Evolutionary conservation across 1,139 yeast genomes (phyloP).

Genomic region (Casaregolazyma lundiana): DNA sequence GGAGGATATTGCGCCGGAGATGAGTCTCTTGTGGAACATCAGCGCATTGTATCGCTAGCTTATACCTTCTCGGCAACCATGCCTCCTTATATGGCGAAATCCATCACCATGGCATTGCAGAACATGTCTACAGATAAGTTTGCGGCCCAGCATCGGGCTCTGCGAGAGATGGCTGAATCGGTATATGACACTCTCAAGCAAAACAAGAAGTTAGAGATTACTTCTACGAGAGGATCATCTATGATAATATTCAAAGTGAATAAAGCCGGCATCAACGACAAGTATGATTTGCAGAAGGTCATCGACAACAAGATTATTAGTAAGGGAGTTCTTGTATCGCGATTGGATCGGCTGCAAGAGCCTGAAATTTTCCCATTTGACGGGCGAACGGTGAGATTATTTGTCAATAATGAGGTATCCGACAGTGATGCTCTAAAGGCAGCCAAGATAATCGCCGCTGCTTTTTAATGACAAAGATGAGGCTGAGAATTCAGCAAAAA

Average conservation of each 20-base stretch:
- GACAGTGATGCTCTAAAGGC: constrained; percentile 47
- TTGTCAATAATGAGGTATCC: constrained; percentile 52
- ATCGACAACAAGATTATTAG: constrained; percentile 21
- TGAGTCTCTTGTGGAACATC: constrained; percentile 81
- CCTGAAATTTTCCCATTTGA: constrained; percentile 71
- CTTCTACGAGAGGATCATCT: constrained; percentile 63
- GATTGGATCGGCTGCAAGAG: constrained; percentile 63
- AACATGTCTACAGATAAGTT: constrained; percentile 14
- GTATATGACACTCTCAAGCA: constrained; percentile 38
- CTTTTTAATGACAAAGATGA: constrained; percentile 14
- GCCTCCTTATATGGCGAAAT: constrained; percentile 85
- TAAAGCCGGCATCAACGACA: constrained; percentile 16
- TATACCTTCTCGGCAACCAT: constrained; percentile 92
- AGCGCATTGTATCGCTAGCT: constrained; percentile 82
- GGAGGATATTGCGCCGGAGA: constrained; percentile 96
- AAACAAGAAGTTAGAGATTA: constrained; percentile 39
- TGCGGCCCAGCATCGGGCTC: constrained; percentile 9
- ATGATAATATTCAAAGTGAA: constrained; percentile 36
- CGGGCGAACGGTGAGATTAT: constrained; percentile 59
- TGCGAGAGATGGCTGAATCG: constrained; percentile 37
- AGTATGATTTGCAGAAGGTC: constrained; percentile 22
- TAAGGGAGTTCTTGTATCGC: constrained; percentile 57
- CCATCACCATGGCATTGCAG: constrained; percentile 58
- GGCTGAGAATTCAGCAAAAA: too few species aligned
- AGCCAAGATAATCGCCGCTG: constrained; percentile 22